phyloP scores from a whole-genome alignment of 2,329 filamentous ascomycete species.

The Colletotrichum somersetense region DNA sequence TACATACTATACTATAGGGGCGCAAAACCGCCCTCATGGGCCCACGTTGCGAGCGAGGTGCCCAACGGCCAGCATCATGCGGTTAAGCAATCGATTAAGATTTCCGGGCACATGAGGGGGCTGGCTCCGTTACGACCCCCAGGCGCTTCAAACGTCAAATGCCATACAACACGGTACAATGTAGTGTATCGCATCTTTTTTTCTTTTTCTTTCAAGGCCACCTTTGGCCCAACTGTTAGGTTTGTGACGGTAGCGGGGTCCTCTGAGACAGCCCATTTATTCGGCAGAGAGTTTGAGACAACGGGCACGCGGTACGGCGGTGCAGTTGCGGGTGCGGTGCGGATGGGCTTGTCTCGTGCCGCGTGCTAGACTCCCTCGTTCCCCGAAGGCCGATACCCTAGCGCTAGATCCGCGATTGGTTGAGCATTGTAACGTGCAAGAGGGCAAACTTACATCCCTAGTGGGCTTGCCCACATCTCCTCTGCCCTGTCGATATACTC shows the following conservation, averaged over 20 bases:
- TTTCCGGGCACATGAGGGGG: slow-evolving; percentile 20
- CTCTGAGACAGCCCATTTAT: slow-evolving; percentile 36
- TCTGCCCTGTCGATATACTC: slow-evolving; percentile 41
- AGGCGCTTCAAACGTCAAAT: slow-evolving; percentile 18
- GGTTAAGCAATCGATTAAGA: background rate
- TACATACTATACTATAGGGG: background rate
- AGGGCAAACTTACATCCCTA: slow-evolving; percentile 21
- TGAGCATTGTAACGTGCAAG: slow-evolving; percentile 23
- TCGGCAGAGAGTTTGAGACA: slow-evolving; percentile 32
- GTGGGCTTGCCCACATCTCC: slow-evolving; percentile 19
- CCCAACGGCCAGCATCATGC: slow-evolving; percentile 19
- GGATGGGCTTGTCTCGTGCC: slow-evolving; percentile 12
- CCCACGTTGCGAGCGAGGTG: slow-evolving; percentile 26
- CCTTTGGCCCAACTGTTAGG: slow-evolving; percentile 26
- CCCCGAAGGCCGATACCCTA: slow-evolving; percentile 25
- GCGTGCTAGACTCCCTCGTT: slow-evolving; percentile 27
- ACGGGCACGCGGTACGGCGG: slow-evolving; percentile 5
- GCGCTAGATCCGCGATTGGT: slow-evolving; percentile 32
- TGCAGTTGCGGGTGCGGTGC: slow-evolving; percentile 13
- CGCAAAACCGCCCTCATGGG: background rate
- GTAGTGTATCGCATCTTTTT: slow-evolving; percentile 19
- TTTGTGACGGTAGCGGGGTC: slow-evolving; percentile 16
- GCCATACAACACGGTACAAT: slow-evolving; percentile 23
- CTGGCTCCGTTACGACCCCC: no score
- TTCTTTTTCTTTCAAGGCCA: background rate